Conservation (phyloP, 305 asterid genomes). For the Fraxinus floribunda region DNA sequence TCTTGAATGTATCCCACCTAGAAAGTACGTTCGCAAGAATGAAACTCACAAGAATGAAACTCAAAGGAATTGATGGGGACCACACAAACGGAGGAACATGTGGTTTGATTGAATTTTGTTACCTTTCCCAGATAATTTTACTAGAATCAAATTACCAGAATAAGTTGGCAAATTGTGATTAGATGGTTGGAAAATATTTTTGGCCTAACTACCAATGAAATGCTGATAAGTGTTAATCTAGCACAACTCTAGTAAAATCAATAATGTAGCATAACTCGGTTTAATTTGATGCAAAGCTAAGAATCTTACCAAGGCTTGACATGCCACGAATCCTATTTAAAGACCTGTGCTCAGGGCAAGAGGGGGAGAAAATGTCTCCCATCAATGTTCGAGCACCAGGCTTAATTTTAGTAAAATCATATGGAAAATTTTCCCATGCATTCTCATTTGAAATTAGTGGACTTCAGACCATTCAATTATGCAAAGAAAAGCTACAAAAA, state of each 20-base stretch:
- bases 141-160: too few species aligned
- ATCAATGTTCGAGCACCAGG: not conserved
- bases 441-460: not conserved
- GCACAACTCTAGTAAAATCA: not conserved
- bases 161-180: not conserved
- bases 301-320: too few species aligned
- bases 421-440: not conserved
- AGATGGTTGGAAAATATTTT: not conserved
- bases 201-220: not conserved
- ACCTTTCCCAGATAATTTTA: too few species aligned
- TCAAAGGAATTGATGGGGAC: not conserved
- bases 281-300: not conserved
- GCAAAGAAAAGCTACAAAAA: not conserved
- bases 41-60: too few species aligned
- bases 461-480: not conserved
- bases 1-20: not conserved
- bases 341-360: not conserved
- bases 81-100: not conserved
- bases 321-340: not conserved
- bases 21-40: not conserved
- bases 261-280: not conserved
- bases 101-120: not conserved
- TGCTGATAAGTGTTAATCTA: too few species aligned
- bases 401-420: not conserved
- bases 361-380: not conserved